These are phyloP conservation scores for Podila minutissima DNA, from an alignment of 192 early-diverging fungal genomes.

Conservation along the genomic window DNA sequence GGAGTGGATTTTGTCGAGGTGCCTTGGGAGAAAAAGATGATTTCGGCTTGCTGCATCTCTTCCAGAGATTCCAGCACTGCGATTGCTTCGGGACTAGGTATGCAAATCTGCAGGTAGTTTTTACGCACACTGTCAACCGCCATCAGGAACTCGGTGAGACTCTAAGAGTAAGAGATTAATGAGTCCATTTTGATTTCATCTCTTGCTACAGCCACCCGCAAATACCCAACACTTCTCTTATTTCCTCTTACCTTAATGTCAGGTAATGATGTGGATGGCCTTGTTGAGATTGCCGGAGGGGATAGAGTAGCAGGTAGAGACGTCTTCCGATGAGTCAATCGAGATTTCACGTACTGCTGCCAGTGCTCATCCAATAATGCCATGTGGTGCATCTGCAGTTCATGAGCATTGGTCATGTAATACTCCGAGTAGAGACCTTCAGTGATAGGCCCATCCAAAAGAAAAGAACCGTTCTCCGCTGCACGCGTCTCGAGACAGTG, in stretches of 20 bases:
- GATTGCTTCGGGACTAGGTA: constrained; percentile 35
- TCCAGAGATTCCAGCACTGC: constrained; percentile 24
- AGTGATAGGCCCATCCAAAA: background rate
- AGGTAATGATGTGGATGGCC: background rate
- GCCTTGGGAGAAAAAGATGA: constrained; percentile 12
- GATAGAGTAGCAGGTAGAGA: background rate
- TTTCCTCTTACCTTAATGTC: constrained; percentile 8
- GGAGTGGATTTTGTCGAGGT: background rate
- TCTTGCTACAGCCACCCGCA: background rate
- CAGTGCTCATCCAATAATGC: constrained; percentile 27
- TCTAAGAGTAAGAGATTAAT: background rate
- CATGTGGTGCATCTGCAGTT: constrained; percentile 28
- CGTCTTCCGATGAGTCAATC: background rate
- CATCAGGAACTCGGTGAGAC: constrained; percentile 14
- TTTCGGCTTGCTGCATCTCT: constrained; percentile 41
- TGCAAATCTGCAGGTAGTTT: constrained; percentile 26
- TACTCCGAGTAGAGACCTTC: constrained; percentile 38
- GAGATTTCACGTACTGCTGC: constrained; percentile 17
- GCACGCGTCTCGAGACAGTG: constrained; percentile 11
- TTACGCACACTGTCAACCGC: constrained; percentile 28
- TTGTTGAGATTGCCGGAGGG: background rate
- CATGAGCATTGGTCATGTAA: constrained; percentile 28
- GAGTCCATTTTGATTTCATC: background rate
- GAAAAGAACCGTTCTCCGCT: background rate
- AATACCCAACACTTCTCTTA: no score